Percentiles rank a stretch among this genome's conserved stretches.
Conservation (phyloP, 2,329 filamentous ascomycete genomes). For the Aspergillus sp. region DNA sequence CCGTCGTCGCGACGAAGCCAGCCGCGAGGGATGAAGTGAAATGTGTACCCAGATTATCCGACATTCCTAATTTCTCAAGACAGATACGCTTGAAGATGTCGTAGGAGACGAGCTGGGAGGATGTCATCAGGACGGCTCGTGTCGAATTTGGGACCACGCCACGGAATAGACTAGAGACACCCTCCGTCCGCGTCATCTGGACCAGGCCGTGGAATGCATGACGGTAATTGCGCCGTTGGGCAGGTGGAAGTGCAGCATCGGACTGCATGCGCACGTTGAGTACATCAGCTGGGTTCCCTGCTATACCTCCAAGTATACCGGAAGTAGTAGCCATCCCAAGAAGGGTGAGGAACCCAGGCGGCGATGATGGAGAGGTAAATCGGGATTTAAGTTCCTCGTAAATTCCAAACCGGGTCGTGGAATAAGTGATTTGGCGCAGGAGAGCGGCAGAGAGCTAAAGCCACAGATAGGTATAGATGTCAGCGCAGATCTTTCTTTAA, state of each 20-base stretch:
- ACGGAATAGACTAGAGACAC: slow-evolving; percentile 72
- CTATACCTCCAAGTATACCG: slow-evolving; percentile 83
- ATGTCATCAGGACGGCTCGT: slow-evolving; percentile 65
- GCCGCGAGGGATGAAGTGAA: slow-evolving; percentile 62
- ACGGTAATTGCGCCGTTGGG: slow-evolving; percentile 80
- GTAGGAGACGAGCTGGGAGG: slow-evolving; percentile 63
- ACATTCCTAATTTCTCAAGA: slow-evolving; percentile 52
- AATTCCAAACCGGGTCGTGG: slow-evolving; percentile 91
- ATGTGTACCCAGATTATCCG: slow-evolving; percentile 60
- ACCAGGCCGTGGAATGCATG: slow-evolving; percentile 83
- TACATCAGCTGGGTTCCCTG: slow-evolving; percentile 92
- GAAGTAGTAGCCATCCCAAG: slow-evolving; percentile 79
- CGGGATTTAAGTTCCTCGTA: slow-evolving; percentile 89
- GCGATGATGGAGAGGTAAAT: slow-evolving; percentile 53
- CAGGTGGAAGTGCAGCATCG: slow-evolving; percentile 71
- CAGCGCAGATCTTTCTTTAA: not conserved
- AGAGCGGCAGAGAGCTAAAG: slow-evolving; percentile 78
- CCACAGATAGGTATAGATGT: not conserved
- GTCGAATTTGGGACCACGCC: slow-evolving; percentile 67
- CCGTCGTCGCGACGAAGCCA: slow-evolving; percentile 65
- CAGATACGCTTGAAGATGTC: slow-evolving; percentile 62
- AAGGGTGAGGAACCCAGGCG: slow-evolving; percentile 72
- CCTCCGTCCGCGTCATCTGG: slow-evolving; percentile 86
- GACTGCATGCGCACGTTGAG: slow-evolving; percentile 99
- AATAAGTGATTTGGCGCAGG: slow-evolving; percentile 92